These are phyloP conservation scores for Dioscorea dumetorum DNA, from an alignment of 106 monocot genomes.

Conservation along the genomic window DNA sequence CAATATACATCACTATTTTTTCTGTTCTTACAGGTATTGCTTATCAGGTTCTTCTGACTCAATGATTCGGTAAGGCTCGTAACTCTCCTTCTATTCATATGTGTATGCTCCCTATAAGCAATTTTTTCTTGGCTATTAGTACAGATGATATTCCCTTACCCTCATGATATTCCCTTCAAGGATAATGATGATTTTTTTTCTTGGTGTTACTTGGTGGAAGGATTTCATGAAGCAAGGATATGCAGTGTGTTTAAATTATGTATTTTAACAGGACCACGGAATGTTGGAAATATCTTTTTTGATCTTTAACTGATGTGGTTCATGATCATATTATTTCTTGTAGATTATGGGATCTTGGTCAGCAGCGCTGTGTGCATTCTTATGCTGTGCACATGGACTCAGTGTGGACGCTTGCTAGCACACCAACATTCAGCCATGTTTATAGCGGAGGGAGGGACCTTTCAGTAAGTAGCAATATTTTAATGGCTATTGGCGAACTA, in stretches of 20 bases:
- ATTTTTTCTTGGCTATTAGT: not conserved
- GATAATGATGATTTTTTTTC: not conserved
- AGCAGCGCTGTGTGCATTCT: slow-evolving; percentile 95
- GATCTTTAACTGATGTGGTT: too few relatives aligned
- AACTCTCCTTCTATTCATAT: not conserved
- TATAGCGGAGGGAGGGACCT: slow-evolving; percentile 96
- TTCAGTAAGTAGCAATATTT: slow-evolving; percentile 50
- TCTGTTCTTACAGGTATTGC: slow-evolving; percentile 59
- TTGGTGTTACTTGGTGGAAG: not conserved
- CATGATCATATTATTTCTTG: slow-evolving; percentile 7
- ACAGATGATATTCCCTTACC: not conserved
- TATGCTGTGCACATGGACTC: slow-evolving; percentile 99
- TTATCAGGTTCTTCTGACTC: slow-evolving; percentile 98
- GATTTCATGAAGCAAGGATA: not conserved
- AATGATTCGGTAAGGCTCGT: slow-evolving; percentile 76
- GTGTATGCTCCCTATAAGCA: too few relatives aligned
- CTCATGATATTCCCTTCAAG: too few relatives aligned
- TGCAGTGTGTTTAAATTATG: too few relatives aligned
- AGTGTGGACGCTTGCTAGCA: slow-evolving; percentile 95
- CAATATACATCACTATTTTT: not conserved
- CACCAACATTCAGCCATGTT: slow-evolving; percentile 85
- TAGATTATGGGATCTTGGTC: slow-evolving; percentile 98
- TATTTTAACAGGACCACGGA: too few relatives aligned
- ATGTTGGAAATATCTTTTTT: too few relatives aligned
- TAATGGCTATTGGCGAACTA: not conserved